Conservation (phyloP, 805 yeast species). For the Candida dendrica region DNA sequence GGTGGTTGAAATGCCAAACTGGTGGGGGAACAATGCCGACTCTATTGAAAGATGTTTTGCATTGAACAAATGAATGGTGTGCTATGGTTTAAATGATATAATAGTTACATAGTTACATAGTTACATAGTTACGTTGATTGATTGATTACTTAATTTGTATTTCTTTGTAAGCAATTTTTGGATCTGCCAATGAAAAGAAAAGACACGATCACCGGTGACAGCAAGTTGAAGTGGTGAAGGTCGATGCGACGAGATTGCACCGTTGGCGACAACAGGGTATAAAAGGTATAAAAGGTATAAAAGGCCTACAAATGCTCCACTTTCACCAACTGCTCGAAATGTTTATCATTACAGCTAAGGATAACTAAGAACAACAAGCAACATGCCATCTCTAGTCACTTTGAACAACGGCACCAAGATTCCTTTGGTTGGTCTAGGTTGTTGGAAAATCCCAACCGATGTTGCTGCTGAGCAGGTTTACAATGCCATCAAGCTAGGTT, state of each 20-base stretch:
- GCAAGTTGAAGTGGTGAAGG: not conserved
- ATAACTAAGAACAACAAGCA: too few relatives aligned
- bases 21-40: constrained; percentile 55
- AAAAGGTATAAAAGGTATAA: too few relatives aligned
- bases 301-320: not conserved
- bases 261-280: not conserved
- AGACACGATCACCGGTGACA: too few relatives aligned
- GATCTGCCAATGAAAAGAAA: too few relatives aligned
- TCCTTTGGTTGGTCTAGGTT: constrained; percentile 77
- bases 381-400: constrained; percentile 28
- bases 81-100: too few relatives aligned
- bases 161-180: too few relatives aligned
- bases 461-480: constrained; percentile 67
- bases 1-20: constrained; percentile 30
- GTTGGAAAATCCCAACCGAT: constrained; percentile 70
- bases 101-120: too few relatives aligned
- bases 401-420: constrained; percentile 57
- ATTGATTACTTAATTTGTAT: too few relatives aligned
- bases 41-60: constrained; percentile 2
- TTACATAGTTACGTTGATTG: too few relatives aligned
- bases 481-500: constrained; percentile 80
- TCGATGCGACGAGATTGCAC: not conserved
- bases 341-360: too few relatives aligned
- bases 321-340: not conserved
- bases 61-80: not conserved